A percentile compares a stretch with the other conserved stretches of the same genome.
Conservation (phyloP, 306 rosid species). For the Trifolium fragiferum region DNA sequence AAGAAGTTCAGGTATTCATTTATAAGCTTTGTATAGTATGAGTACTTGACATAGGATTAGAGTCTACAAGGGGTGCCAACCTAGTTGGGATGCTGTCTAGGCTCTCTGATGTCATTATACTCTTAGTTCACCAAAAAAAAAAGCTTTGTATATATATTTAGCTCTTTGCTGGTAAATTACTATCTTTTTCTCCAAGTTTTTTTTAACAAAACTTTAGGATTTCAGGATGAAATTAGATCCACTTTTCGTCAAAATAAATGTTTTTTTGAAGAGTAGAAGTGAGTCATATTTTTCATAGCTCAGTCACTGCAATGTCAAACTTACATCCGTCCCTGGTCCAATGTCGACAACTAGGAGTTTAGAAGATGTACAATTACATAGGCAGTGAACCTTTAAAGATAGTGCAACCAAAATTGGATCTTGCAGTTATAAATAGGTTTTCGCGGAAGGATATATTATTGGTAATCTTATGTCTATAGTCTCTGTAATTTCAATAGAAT, state of each 20-base stretch:
- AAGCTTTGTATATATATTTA: not conserved
- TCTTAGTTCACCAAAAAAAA: too few species aligned
- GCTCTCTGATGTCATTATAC: too few species aligned
- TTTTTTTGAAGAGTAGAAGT: not conserved
- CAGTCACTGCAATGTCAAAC: not conserved
- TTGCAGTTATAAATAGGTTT: not conserved
- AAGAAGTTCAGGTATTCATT: not conserved
- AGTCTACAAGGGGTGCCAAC: too few species aligned
- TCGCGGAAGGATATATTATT: not conserved
- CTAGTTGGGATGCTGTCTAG: too few species aligned
- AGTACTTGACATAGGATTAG: too few species aligned
- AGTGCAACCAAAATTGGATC: not conserved
- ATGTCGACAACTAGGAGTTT: not conserved
- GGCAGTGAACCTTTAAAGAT: not conserved
- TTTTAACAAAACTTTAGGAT: not conserved
- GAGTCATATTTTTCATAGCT: not conserved
- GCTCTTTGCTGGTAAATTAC: not conserved
- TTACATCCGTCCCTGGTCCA: not conserved
- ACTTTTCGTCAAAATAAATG: not conserved
- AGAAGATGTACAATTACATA: not conserved
- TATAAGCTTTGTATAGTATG: not conserved
- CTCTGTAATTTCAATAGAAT: conserved; percentile 16
- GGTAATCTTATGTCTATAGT: not conserved
- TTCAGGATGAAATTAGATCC: not conserved
- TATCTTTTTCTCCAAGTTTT: too few species aligned